A percentile compares a stretch with the other conserved stretches of the same genome.
phyloP scores from a whole-genome alignment of 306 rosid species.

The Trifolium repens region DNA sequence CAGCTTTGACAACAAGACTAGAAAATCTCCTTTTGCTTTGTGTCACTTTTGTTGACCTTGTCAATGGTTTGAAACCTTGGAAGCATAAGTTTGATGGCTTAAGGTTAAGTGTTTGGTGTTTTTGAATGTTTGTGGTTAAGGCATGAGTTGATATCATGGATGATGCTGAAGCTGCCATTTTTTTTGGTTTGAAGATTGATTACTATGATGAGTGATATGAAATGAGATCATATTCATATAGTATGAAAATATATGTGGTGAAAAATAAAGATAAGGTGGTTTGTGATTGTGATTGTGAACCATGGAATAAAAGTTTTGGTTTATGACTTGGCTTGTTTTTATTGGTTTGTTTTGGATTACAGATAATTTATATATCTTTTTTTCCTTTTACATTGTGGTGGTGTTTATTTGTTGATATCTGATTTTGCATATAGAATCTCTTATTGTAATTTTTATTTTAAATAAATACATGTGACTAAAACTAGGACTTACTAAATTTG shows the following conservation, averaged over 20 bases:
- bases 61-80: slow-evolving; percentile 76
- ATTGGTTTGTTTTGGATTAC: slow-evolving; percentile 68
- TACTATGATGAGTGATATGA: neutral
- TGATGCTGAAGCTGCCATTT: slow-evolving; percentile 63
- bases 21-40: slow-evolving; percentile 39
- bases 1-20: slow-evolving; percentile 58
- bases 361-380: slow-evolving; percentile 44
- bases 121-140: slow-evolving; percentile 50
- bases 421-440: neutral
- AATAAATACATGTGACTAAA: neutral
- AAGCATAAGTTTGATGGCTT: slow-evolving; percentile 62
- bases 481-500: neutral
- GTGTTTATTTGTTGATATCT: neutral
- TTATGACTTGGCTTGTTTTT: slow-evolving; percentile 55
- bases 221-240: slow-evolving; percentile 1
- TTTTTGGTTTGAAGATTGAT: neutral
- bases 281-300: slow-evolving; percentile 43
- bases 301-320: slow-evolving; percentile 48
- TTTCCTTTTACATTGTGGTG: neutral
- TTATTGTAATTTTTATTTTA: neutral
- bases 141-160: slow-evolving; percentile 55
- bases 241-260: slow-evolving; percentile 34
- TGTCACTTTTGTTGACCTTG: slow-evolving; percentile 30
- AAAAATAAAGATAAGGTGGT: slow-evolving; percentile 37
- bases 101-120: slow-evolving; percentile 35